These are phyloP conservation scores for Talaromyces sp. DNA, from an alignment of 2,329 filamentous ascomycete genomes.

Conservation along the genomic window DNA sequence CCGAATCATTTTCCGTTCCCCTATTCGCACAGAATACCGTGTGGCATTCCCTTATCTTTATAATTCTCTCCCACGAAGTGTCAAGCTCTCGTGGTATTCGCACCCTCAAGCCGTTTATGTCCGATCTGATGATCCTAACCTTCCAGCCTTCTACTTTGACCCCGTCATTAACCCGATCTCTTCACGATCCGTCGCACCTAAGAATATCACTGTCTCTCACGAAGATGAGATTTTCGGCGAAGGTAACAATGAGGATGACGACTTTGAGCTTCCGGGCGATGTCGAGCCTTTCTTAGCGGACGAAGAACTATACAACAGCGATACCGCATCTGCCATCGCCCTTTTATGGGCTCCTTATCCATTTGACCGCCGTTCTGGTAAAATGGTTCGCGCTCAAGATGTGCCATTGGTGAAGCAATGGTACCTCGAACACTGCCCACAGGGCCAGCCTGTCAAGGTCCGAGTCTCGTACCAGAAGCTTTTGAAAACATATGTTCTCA, in stretches of 20 bases:
- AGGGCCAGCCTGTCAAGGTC: slow-evolving; percentile 90
- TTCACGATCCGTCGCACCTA: slow-evolving; percentile 86
- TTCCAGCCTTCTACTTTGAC: slow-evolving; percentile 97
- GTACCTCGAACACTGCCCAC: slow-evolving; percentile 94
- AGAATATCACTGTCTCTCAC: slow-evolving; percentile 86
- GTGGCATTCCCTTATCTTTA: slow-evolving; percentile 94
- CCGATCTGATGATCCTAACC: slow-evolving; percentile 77
- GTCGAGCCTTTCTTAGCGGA: slow-evolving; percentile 86
- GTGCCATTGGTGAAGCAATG: slow-evolving; percentile 96
- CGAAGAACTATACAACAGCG: slow-evolving; percentile 81
- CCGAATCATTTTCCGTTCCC: slow-evolving; percentile 94
- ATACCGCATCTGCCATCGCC: slow-evolving; percentile 86
- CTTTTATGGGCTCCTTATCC: slow-evolving; percentile 98
- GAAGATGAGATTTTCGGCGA: slow-evolving; percentile 90
- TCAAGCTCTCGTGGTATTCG: slow-evolving; percentile 90
- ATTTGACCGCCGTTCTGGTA: slow-evolving; percentile 88
- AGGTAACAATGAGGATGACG: slow-evolving; percentile 77
- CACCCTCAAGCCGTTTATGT: slow-evolving; percentile 91
- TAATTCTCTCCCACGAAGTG: slow-evolving; percentile 91
- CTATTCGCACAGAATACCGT: slow-evolving; percentile 91
- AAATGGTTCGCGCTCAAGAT: slow-evolving; percentile 95
- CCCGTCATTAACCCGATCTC: slow-evolving; percentile 98
- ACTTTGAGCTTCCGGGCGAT: slow-evolving; percentile 76
- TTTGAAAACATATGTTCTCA: slow-evolving; percentile 91
- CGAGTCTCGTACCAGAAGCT: slow-evolving; percentile 98